phyloP scores from a whole-genome alignment of 805 yeast genomes.

The Starmerella apicola region DNA sequence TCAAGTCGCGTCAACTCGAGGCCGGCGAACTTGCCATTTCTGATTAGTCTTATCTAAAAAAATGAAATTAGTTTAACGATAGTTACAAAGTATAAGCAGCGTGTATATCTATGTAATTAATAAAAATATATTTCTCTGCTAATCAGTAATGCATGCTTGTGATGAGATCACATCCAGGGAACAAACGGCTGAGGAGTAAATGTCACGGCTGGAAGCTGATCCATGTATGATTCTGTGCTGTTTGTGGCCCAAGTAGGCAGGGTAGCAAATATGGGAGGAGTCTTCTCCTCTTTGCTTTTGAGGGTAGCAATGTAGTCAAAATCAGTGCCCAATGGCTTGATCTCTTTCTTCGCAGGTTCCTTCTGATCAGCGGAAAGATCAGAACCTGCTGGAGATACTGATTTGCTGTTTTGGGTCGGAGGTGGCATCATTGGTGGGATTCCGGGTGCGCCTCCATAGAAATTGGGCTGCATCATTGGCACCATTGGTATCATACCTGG shows the following conservation, averaged over 20 bases:
- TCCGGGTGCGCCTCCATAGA: neutral
- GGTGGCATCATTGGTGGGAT: neutral
- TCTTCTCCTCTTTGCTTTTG: slow-evolving; percentile 31
- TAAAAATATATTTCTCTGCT: neutral
- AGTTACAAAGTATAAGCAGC: neutral
- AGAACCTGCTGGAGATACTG: neutral
- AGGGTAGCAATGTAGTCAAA: slow-evolving; percentile 15
- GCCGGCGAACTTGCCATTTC: neutral
- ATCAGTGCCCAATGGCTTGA: slow-evolving; percentile 4
- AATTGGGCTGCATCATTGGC: slow-evolving; percentile 4
- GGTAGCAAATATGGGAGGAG: slow-evolving; percentile 15
- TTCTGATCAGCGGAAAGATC: neutral
- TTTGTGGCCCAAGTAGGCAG: slow-evolving; percentile 18
- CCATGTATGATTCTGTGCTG: slow-evolving; percentile 11
- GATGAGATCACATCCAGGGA: neutral
- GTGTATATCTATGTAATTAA: neutral
- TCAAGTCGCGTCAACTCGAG: neutral
- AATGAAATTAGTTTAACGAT: too few relatives aligned
- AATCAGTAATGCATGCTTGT: too few relatives aligned
- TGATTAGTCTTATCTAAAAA: too few relatives aligned
- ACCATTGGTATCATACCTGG: slow-evolving; percentile 9
- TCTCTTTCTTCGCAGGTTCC: slow-evolving; percentile 1
- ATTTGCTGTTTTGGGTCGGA: neutral
- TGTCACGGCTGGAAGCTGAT: slow-evolving; percentile 12
- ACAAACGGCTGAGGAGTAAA: neutral